Base-by-base conservation (phyloP, 2,329 filamentous ascomycete genomes). In the Fusarium sp. region DNA sequence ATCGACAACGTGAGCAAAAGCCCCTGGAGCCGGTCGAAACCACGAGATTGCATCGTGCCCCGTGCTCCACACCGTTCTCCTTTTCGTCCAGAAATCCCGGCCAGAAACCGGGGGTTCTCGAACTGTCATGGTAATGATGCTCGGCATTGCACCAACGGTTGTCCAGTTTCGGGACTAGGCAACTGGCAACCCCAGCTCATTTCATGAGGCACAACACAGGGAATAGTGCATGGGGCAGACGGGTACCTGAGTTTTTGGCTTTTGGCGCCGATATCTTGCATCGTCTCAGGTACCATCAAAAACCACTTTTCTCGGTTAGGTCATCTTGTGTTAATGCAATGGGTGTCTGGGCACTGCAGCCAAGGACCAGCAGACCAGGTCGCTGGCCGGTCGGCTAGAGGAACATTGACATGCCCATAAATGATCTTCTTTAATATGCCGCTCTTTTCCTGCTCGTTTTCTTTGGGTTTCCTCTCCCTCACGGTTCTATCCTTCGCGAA, bases 401-500 rank as follows among this genome's bases (percentile, higher is more conserved):
- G 75, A 77, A 80, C 81, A 80, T 81, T 80, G 81, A 80, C 80
- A 80, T 80, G 77, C 76, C 77, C 76, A 74, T 77, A 75, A 40
- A 57, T 23, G 37, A 62, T 77, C 62, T 64, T 44, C 57, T 58
- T 62, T 71, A 77, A 63, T 57, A 78, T 71, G 67, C 70, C 70
- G 74, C 77, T 66, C 61, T 53, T 54, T 31, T 69, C 45, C 61
- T 61, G 44, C 75, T 67, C 74, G 75, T 72, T 72, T 75, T 74
- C 78, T 77, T 74, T 70, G 34, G 59, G 74, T 72, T 72, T 66
- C 64, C 62, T 67, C 73, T 74, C 76, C 76, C 76, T 77, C 75
- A 77, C 77, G 81, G 80, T 81, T 80, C 78, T 77, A 77, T 78
- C 79, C 78, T 83, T 84, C 84, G 76, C 79, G 81, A 83, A 82